phyloP scores from a whole-genome alignment of 1,139 yeast species.

The Spathaspora sp. region DNA sequence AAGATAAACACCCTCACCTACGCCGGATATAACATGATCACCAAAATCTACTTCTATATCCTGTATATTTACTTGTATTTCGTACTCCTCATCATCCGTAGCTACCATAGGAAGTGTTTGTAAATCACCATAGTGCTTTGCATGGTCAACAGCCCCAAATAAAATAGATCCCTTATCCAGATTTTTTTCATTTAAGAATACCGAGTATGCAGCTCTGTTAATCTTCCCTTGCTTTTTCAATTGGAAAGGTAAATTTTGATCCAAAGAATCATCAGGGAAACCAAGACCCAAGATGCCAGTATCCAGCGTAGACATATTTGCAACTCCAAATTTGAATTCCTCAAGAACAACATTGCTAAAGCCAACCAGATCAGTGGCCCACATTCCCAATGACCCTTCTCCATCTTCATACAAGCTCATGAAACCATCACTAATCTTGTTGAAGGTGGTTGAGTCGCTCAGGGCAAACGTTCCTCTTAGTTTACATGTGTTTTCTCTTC shows the following conservation, averaged over 20 bases:
- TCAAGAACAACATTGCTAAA: constrained; percentile 22
- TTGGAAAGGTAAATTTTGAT: background rate
- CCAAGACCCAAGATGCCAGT: constrained; percentile 51
- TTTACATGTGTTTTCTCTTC: constrained; percentile 4
- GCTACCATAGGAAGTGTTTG: constrained; percentile 6
- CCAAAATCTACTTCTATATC: background rate
- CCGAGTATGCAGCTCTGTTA: background rate
- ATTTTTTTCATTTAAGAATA: background rate
- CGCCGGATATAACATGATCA: background rate
- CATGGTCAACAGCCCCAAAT: constrained; percentile 31
- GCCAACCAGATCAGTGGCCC: constrained; percentile 58
- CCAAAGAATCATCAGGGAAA: constrained; percentile 7
- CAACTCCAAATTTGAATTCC: constrained; percentile 50
- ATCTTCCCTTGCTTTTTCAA: background rate
- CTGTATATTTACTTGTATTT: background rate
- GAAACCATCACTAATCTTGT: background rate
- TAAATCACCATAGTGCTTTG: constrained; percentile 25
- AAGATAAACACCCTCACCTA: background rate
- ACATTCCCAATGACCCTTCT: constrained; percentile 20
- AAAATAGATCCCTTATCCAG: constrained; percentile 25
- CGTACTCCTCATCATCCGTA: background rate
- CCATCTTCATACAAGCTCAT: background rate
- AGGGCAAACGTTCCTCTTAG: background rate
- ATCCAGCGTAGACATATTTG: constrained; percentile 30
- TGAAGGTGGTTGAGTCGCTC: background rate